Evolutionary conservation across 202 grass and related monocot species (phyloP).

Genomic region (Schoenoplectus tabernaemontani): DNA sequence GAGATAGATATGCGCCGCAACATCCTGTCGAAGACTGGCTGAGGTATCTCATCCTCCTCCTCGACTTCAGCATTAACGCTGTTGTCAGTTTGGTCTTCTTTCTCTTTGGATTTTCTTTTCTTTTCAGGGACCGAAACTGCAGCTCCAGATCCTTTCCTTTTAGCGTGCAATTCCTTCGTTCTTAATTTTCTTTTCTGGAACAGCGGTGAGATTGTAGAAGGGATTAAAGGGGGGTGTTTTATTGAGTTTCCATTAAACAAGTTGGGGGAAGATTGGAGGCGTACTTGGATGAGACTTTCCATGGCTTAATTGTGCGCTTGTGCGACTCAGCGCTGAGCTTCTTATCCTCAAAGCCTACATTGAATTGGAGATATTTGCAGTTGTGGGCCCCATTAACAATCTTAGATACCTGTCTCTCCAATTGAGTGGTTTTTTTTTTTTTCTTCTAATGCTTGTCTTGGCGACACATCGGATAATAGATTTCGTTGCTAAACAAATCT

Average conservation of each 20-base stretch:
- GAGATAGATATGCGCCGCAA: constrained; percentile 46
- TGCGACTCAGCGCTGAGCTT: not conserved
- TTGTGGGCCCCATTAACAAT: not conserved
- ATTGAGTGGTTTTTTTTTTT: not conserved
- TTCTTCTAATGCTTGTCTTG: too few species aligned
- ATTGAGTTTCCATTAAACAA: not conserved
- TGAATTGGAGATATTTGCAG: constrained; percentile 16
- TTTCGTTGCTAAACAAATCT: too few species aligned
- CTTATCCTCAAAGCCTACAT: not conserved
- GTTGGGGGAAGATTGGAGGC: not conserved
- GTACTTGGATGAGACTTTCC: constrained; percentile 1
- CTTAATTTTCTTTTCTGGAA: not conserved
- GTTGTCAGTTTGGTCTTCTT: not conserved
- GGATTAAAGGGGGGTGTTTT: not conserved
- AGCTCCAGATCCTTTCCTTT: not conserved
- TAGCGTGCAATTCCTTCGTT: not conserved
- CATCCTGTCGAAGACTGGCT: constrained; percentile 71
- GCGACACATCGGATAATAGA: too few species aligned
- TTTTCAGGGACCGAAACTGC: not conserved
- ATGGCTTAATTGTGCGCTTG: not conserved
- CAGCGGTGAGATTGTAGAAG: not conserved
- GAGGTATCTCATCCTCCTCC: constrained; percentile 56
- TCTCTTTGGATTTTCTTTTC: not conserved
- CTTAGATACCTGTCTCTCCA: not conserved
- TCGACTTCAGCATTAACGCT: not conserved